A percentile compares a stretch with the other conserved stretches of the same genome.
Conservation (phyloP, 2,329 filamentous ascomycete species). For the Acrodontium crateriforme region DNA sequence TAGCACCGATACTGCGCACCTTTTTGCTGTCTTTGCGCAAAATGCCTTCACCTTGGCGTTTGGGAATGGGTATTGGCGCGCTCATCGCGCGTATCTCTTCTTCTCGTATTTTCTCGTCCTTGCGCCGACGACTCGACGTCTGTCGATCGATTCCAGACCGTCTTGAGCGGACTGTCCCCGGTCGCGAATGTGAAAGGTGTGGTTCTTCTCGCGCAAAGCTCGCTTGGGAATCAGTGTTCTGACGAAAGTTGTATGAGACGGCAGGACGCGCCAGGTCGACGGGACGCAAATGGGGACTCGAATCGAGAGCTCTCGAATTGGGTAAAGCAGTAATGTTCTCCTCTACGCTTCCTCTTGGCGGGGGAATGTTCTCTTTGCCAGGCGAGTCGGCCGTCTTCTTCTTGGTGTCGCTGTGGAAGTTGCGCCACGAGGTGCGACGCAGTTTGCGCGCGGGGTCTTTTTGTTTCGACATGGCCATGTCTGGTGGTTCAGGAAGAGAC, state of each 20-base stretch:
- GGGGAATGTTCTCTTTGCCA: slow-evolving; percentile 14
- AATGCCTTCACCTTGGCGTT: slow-evolving; percentile 29
- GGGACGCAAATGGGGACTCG: slow-evolving; percentile 36
- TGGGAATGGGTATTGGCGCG: slow-evolving; percentile 47
- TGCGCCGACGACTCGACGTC: slow-evolving; percentile 56
- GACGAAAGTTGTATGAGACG: slow-evolving; percentile 32
- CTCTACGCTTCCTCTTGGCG: slow-evolving; percentile 23
- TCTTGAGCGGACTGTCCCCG: slow-evolving; percentile 24
- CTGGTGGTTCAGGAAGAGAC: no score
- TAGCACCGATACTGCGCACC: slow-evolving; percentile 41
- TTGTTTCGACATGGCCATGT: no score
- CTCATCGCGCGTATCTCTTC: slow-evolving; percentile 82
- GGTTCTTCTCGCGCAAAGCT: slow-evolving; percentile 14
- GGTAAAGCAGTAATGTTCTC: slow-evolving; percentile 37
- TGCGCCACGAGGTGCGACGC: no score
- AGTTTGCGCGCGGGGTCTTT: no score
- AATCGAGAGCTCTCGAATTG: slow-evolving; percentile 22
- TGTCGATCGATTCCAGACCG: slow-evolving; percentile 39
- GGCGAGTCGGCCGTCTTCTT: no score
- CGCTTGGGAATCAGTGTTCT: slow-evolving; percentile 16
- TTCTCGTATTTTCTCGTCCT: slow-evolving; percentile 63
- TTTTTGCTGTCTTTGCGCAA: slow-evolving; percentile 55
- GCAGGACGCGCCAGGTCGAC: slow-evolving; percentile 24
- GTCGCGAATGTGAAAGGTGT: slow-evolving; percentile 10
- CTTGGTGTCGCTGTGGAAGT: no score